Evolutionary conservation across 1,284 basidiomycete genomes (phyloP).

Genomic region (Cryptococcus jaspeensis): DNA sequence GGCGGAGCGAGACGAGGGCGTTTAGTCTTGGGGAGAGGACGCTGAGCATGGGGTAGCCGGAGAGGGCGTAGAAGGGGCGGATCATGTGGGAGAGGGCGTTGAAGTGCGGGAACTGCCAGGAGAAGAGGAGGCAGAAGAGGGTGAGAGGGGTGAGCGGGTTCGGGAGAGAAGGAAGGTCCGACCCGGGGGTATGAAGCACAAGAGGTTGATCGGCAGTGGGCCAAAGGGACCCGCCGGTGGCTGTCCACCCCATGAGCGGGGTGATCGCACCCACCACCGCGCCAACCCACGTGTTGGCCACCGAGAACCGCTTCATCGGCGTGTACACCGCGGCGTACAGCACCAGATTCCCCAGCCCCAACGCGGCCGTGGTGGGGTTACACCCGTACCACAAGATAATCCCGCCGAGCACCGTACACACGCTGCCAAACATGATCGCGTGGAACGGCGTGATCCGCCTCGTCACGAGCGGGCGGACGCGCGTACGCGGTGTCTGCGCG

Average conservation of each 20-base stretch:
- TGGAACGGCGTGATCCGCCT: slow-evolving; percentile 79
- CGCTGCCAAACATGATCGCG: slow-evolving; percentile 73
- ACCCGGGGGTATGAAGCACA: slow-evolving; percentile 37
- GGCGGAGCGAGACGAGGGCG: slow-evolving; percentile 78
- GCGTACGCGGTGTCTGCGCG: slow-evolving; percentile 92
- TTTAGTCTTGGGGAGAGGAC: slow-evolving; percentile 79
- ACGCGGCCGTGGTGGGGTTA: slow-evolving; percentile 79
- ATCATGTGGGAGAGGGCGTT: slow-evolving; percentile 88
- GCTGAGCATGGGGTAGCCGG: slow-evolving; percentile 91
- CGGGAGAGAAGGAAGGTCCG: slow-evolving; percentile 30
- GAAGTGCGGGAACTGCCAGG: slow-evolving; percentile 99
- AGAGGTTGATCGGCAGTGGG: slow-evolving; percentile 63
- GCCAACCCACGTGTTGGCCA: slow-evolving; percentile 95
- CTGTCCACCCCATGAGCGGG: slow-evolving; percentile 97
- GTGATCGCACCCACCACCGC: slow-evolving; percentile 89
- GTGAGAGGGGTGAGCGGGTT: slow-evolving; percentile 75
- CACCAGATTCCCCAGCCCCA: slow-evolving; percentile 81
- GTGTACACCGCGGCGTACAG: slow-evolving; percentile 94
- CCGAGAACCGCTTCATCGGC: slow-evolving; percentile 82
- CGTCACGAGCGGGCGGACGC: slow-evolving; percentile 83
- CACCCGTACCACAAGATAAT: slow-evolving; percentile 77
- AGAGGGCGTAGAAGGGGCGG: slow-evolving; percentile 84
- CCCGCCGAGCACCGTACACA: slow-evolving; percentile 74
- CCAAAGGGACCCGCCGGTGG: slow-evolving; percentile 77
- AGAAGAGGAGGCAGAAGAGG: slow-evolving; percentile 79